Base-by-base conservation (phyloP, 345 rosid genomes). In the Odontarrhena argentea region DNA sequence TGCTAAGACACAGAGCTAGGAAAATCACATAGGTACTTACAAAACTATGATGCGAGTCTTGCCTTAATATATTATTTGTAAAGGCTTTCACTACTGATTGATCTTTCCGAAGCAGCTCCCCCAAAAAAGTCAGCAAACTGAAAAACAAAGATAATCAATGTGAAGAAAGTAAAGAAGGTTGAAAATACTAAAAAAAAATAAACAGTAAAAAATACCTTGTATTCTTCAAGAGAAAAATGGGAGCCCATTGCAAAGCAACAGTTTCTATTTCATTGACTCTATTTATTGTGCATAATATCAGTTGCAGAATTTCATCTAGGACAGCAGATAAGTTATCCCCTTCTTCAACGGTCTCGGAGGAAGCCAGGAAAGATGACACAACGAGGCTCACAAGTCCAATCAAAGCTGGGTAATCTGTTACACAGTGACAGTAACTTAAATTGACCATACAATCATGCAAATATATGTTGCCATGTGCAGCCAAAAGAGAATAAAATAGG, bases 101-200 rank as follows among this genome's bases (percentile, higher is more conserved):
- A 51, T 88, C 91, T 78, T 70, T 85, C 59, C 34, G 55, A 56
- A 91, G 77, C 77, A 94, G 66, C 72, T 82, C 88, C 71, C 78
- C 55, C 50, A 88, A 77, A 74, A 92, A 92, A 58, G 64, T 50
- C 79, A 85, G 72, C 71, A 80, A 83, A 71, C 98, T 88, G 89
- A 74, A 83, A 73, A 73, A 66, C 73, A 79, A 55, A 30, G 8
- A 57, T 52, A 53, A 65, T 18, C 10, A 24, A 47, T 51, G 61
- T 75, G 45, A 78, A 72, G 56, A 43, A 38, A 58, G 49, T n/a
- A 14, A 49, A 46, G 13, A 40, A 68, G 32, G 22, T 22, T 45
- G 37, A 46, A 69, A 65, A 8, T 34, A 41, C 24, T n/a, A n/a
- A 41, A 9, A 22, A 36, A 36, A 58, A 55, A 36, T 25, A 37